A percentile compares a stretch with the other conserved stretches of the same genome.
Evolutionary conservation across 2,329 filamentous ascomycete genomes (phyloP).

Genomic region (Pseudocercospora eumusae): DNA sequence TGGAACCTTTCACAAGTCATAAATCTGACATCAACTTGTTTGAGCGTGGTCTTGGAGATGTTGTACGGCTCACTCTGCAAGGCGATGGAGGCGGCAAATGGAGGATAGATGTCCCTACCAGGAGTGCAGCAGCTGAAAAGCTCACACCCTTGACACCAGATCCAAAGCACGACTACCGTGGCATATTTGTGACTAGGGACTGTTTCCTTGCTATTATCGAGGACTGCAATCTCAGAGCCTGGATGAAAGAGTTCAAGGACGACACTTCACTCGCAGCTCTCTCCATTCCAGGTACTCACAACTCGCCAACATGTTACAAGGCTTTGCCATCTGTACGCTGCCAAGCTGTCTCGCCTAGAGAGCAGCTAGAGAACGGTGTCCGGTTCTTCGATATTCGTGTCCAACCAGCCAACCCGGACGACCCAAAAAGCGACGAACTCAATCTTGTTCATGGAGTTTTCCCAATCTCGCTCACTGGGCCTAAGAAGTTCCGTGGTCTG

Average conservation of each 20-base stretch:
- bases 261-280: slow-evolving; percentile 74
- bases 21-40: slow-evolving; percentile 63
- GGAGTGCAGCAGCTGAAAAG: slow-evolving; percentile 42
- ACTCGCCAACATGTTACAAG: slow-evolving; percentile 80
- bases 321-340: slow-evolving; percentile 92
- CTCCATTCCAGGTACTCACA: slow-evolving; percentile 93
- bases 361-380: slow-evolving; percentile 85
- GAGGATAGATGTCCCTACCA: slow-evolving; percentile 70
- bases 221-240: slow-evolving; percentile 66
- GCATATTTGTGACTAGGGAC: slow-evolving; percentile 44
- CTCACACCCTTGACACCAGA: slow-evolving; percentile 45
- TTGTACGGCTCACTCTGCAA: slow-evolving; percentile 74
- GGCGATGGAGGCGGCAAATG: slow-evolving; percentile 63
- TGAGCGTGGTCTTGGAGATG: slow-evolving; percentile 60
- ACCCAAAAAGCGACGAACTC: slow-evolving; percentile 62
- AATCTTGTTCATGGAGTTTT: slow-evolving; percentile 88
- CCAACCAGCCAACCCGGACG: slow-evolving; percentile 60
- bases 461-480: slow-evolving; percentile 79
- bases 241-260: slow-evolving; percentile 79
- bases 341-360: slow-evolving; percentile 73
- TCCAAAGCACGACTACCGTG: slow-evolving; percentile 45
- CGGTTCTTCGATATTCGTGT: slow-evolving; percentile 93
- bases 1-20: slow-evolving; percentile 69
- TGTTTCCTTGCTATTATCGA: slow-evolving; percentile 64
- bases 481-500: slow-evolving; percentile 74